phyloP scores from a whole-genome alignment of 305 asterid genomes.

The Fraxinus dipetala region DNA sequence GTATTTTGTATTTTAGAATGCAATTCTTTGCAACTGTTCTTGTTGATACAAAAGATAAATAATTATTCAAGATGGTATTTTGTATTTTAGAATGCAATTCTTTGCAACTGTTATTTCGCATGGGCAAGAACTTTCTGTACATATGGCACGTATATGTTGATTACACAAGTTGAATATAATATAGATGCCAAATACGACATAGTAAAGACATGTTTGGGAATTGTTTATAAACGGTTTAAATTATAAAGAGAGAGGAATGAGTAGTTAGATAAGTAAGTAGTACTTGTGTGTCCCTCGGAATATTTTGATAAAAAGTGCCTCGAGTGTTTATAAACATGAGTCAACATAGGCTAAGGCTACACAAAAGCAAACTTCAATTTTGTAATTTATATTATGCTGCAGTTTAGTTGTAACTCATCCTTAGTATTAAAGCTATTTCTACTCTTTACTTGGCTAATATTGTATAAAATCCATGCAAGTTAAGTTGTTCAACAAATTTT shows the following conservation, averaged over 20 bases:
- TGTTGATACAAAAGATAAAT: neutral
- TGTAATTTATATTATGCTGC: neutral
- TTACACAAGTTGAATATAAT: neutral
- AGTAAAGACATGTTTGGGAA: neutral
- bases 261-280: neutral
- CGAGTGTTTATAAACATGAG: neutral
- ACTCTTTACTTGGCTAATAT: slow-evolving; percentile 5
- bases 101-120: slow-evolving; percentile 13
- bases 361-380: neutral
- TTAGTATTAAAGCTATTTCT: neutral
- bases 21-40: neutral
- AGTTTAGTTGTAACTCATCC: slow-evolving; percentile 7
- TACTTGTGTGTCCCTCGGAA: neutral
- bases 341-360: neutral
- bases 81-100: slow-evolving; percentile 3
- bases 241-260: neutral
- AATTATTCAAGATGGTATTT: slow-evolving; percentile 6
- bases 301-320: neutral
- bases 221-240: neutral
- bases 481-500: slow-evolving; percentile 11
- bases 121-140: neutral
- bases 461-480: neutral
- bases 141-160: neutral
- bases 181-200: neutral
- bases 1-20: slow-evolving; percentile 4